phyloP scores from a whole-genome alignment of 768 basidiomycete genomes.

The Collybia nuda region DNA sequence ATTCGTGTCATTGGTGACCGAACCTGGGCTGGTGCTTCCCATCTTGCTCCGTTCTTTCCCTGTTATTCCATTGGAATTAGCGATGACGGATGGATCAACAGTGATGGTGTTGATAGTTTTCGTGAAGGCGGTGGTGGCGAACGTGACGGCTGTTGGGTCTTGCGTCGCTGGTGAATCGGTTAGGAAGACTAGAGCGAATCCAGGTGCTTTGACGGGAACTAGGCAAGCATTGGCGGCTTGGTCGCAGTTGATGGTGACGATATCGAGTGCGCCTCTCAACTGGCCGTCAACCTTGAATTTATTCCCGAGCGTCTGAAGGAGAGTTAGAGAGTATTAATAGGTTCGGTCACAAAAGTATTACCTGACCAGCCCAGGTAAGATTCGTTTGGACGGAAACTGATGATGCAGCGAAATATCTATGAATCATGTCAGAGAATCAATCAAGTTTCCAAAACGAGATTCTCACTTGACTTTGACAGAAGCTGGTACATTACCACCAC shows the following conservation, averaged over 20 bases:
- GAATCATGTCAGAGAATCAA: not conserved
- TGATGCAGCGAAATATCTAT: slow-evolving; percentile 55
- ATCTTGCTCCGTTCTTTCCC: slow-evolving; percentile 21
- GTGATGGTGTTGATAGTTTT: slow-evolving; percentile 52
- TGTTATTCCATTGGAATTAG: slow-evolving; percentile 47
- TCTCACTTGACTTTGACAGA: slow-evolving; percentile 54
- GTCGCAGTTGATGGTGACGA: slow-evolving; percentile 64
- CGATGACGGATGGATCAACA: slow-evolving; percentile 51
- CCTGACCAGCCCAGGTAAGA: slow-evolving; percentile 80
- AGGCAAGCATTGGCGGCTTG: slow-evolving; percentile 49
- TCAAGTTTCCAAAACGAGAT: not conserved
- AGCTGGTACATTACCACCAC: slow-evolving; percentile 42
- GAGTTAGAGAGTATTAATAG: not conserved
- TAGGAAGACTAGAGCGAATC: slow-evolving; percentile 76
- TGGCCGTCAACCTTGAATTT: slow-evolving; percentile 69
- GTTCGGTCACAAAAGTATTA: slow-evolving; percentile 20
- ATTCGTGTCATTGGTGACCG: not conserved
- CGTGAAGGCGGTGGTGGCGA: slow-evolving; percentile 56
- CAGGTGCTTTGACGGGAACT: slow-evolving; percentile 67
- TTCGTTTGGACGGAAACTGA: slow-evolving; percentile 61
- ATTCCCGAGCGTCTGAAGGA: slow-evolving; percentile 55
- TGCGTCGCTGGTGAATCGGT: slow-evolving; percentile 30
- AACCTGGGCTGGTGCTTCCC: slow-evolving; percentile 30
- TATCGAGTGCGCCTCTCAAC: slow-evolving; percentile 49
- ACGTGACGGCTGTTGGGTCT: slow-evolving; percentile 38